Percentiles rank a stretch among this genome's conserved stretches.
Conservation (phyloP, 306 rosid genomes). For the Lithocarpus polystachyus region DNA sequence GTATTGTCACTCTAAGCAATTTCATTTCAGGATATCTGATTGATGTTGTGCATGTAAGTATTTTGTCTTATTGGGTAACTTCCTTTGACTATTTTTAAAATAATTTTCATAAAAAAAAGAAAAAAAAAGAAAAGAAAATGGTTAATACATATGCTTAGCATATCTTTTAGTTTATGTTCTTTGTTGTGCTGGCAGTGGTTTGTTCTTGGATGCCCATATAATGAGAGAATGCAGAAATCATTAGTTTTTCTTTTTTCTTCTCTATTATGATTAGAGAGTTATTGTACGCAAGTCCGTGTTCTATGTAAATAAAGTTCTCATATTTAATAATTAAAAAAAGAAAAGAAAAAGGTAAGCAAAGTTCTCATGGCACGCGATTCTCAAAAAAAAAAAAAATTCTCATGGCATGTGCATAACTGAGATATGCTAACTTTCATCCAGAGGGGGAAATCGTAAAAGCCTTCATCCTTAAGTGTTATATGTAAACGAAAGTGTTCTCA, state of each 20-base stretch:
- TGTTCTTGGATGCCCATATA: background rate
- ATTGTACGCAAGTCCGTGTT: background rate
- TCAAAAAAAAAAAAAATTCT: too few species aligned
- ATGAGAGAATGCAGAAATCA: background rate
- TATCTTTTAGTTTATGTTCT: background rate
- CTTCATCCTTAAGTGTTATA: background rate
- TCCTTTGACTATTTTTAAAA: constrained; percentile 11
- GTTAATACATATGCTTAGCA: background rate
- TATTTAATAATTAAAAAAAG: background rate
- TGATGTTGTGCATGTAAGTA: constrained; percentile 54
- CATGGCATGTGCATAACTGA: background rate
- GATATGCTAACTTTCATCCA: background rate
- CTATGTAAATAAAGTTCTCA: background rate
- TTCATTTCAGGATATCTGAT: constrained; percentile 57
- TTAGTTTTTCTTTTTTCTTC: background rate
- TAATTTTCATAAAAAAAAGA: background rate
- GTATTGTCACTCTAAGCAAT: constrained; percentile 43
- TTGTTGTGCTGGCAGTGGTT: background rate
- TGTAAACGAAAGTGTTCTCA: background rate
- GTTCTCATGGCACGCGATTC: background rate
- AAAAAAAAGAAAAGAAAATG: too few species aligned
- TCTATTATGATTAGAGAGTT: background rate
- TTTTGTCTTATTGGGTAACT: constrained; percentile 3
- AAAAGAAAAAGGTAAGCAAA: too few species aligned
- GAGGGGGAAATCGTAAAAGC: background rate